Conservation (phyloP, 805 yeast genomes). For the Cyberlindnera mycetangii region DNA sequence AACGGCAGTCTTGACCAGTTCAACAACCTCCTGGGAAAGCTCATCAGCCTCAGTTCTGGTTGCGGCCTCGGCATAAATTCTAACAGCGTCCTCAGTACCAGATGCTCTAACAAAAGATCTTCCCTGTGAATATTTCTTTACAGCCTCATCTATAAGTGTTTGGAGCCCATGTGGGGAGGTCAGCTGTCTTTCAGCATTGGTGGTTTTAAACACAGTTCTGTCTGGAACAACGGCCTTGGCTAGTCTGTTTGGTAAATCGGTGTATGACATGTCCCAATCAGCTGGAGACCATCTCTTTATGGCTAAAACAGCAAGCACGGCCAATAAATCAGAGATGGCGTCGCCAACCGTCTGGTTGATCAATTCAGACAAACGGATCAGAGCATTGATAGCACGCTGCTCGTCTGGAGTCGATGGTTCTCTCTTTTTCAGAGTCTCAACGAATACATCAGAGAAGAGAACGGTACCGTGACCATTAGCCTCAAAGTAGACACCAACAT, state of each 20-base stretch:
- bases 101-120: conserved; percentile 95
- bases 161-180: conserved; percentile 79
- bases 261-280: conserved; percentile 74
- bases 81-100: conserved; percentile 96
- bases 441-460: conserved; percentile 60
- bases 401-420: conserved; percentile 42
- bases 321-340: conserved; percentile 87
- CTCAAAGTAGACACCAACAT: conserved; percentile 92
- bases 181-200: conserved; percentile 85
- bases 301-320: conserved; percentile 63
- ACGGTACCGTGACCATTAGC: conserved; percentile 99
- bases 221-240: conserved; percentile 82
- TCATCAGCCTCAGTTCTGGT: conserved; percentile 45
- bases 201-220: conserved; percentile 73
- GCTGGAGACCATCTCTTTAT: conserved; percentile 56
- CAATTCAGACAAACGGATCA: conserved; percentile 60
- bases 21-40: conserved; percentile 40
- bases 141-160: conserved; percentile 60
- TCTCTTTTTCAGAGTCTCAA: conserved; percentile 35
- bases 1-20: conserved; percentile 31
- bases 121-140: conserved; percentile 53
- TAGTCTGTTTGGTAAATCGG: conserved; percentile 83
- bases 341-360: conserved; percentile 99
- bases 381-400: conserved; percentile 46
- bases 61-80: conserved; percentile 90